These are phyloP conservation scores for Ceratocystis diversiconidia DNA, from an alignment of 2,329 filamentous ascomycete genomes.

Conservation along the genomic window DNA sequence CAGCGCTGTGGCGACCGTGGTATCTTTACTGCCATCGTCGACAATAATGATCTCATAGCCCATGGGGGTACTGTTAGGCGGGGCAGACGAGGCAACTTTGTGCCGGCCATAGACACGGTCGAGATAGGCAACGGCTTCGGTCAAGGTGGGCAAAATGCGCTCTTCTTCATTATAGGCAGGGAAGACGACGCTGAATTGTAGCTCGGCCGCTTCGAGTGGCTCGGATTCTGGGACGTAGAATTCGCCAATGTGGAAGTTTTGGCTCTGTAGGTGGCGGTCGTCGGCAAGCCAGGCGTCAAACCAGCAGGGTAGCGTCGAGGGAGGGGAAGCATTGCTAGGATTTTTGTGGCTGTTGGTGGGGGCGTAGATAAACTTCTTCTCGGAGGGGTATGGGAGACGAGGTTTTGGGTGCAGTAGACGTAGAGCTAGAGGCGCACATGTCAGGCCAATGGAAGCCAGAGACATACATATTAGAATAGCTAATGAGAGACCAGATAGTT, in stretches of 20 bases:
- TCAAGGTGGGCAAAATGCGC: slow-evolving; percentile 67
- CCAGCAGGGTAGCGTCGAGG: slow-evolving; percentile 64
- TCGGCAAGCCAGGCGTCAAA: slow-evolving; percentile 58
- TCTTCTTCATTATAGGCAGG: slow-evolving; percentile 92
- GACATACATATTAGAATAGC: slow-evolving; percentile 11
- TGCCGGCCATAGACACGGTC: slow-evolving; percentile 57
- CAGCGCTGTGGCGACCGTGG: slow-evolving; percentile 65
- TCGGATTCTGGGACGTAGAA: slow-evolving; percentile 33
- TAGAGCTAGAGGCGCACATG: slow-evolving; percentile 34
- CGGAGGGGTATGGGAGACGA: slow-evolving; percentile 55
- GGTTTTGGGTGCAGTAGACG: slow-evolving; percentile 69
- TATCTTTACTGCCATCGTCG: slow-evolving; percentile 76
- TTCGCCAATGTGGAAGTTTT: slow-evolving; percentile 28
- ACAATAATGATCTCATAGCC: slow-evolving; percentile 92
- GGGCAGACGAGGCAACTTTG: slow-evolving; percentile 20
- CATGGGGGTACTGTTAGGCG: slow-evolving; percentile 21
- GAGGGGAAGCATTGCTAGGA: background rate
- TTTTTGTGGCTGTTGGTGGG: slow-evolving; percentile 31
- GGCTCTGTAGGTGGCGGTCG: slow-evolving; percentile 29
- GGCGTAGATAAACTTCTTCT: slow-evolving; percentile 78
- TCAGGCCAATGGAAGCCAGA: slow-evolving; percentile 7
- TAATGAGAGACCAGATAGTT: slow-evolving; percentile 3
- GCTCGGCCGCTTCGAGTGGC: slow-evolving; percentile 56
- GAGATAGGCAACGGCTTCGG: slow-evolving; percentile 80
- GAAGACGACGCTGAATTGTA: slow-evolving; percentile 85